Evolutionary conservation across 306 rosid genomes (phyloP).

Genomic region (Geum urbanum): DNA sequence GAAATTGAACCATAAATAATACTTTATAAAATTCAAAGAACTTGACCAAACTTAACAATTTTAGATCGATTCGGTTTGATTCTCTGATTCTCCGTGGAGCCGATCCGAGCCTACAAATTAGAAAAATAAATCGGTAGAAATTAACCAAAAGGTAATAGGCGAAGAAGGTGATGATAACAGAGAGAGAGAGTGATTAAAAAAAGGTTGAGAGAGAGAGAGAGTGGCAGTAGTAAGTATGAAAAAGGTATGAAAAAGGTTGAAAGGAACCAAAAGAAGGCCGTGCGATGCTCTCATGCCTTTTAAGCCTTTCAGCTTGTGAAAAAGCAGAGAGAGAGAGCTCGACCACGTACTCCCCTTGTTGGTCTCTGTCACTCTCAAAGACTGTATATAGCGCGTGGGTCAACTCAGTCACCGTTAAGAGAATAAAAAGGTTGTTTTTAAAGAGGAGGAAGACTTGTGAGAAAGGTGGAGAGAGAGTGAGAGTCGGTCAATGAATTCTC

Average conservation of each 20-base stretch:
- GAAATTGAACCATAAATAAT: too few relatives aligned
- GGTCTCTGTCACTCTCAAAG: not conserved
- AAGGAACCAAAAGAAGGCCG: conserved; percentile 52
- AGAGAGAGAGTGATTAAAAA: conserved; percentile 16
- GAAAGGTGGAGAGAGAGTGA: conserved; percentile 3
- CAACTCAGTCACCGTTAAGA: not conserved
- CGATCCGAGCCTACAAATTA: too few relatives aligned
- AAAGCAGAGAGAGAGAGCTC: conserved; percentile 35
- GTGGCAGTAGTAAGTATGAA: conserved; percentile 36
- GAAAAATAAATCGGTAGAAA: not conserved
- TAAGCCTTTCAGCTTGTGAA: conserved; percentile 41
- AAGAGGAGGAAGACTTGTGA: conserved; percentile 24
- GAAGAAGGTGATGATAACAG: not conserved
- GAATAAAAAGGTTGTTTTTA: not conserved
- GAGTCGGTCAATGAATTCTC: not conserved
- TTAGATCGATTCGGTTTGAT: too few relatives aligned
- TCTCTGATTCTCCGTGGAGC: too few relatives aligned
- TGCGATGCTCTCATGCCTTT: conserved; percentile 42
- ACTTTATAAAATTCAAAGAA: too few relatives aligned
- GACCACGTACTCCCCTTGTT: not conserved
- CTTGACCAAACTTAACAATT: too few relatives aligned
- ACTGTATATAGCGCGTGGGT: not conserved
- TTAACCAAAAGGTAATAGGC: conserved; percentile 30
- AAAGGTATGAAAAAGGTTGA: conserved; percentile 66
- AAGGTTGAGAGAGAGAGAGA: conserved; percentile 36